A percentile compares a stretch with the other conserved stretches of the same genome.
Evolutionary conservation across 2,329 filamentous ascomycete genomes (phyloP).

Genomic region (Xylaria sp.): DNA sequence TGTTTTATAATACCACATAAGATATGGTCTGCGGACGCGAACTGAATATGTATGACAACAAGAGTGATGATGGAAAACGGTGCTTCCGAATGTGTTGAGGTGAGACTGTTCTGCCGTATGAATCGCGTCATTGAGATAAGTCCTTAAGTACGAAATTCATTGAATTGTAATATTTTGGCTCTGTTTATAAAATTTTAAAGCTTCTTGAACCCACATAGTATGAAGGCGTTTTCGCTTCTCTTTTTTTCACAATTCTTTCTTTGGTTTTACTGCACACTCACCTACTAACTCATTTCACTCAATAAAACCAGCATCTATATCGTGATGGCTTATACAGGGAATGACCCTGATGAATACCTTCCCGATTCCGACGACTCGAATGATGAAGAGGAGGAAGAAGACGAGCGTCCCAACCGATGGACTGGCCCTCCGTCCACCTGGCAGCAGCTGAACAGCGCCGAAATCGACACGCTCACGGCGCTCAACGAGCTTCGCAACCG

Average conservation of each 20-base stretch:
- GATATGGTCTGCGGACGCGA: background rate
- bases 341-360: conserved; percentile 41
- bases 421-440: conserved; percentile 75
- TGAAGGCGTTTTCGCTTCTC: background rate
- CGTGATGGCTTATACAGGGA: conserved; percentile 36
- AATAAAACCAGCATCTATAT: conserved; percentile 5
- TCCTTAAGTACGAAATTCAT: background rate
- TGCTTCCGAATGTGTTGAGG: background rate
- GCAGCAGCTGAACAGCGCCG: conserved; percentile 69
- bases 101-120: background rate
- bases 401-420: conserved; percentile 76
- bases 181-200: background rate
- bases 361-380: conserved; percentile 57
- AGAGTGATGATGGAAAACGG: background rate
- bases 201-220: conserved; percentile 20
- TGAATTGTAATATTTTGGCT: background rate
- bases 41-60: background rate
- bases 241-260: background rate
- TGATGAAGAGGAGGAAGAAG: conserved; percentile 51
- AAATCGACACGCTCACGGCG: conserved; percentile 71
- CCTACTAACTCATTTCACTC: background rate
- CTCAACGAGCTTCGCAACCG: conserved; percentile 71
- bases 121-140: background rate
- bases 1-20: conserved; percentile 36
- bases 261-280: background rate